A percentile compares a stretch with the other conserved stretches of the same genome.
phyloP scores from a whole-genome alignment of 306 rosid genomes.

The Cucurbita pepo region DNA sequence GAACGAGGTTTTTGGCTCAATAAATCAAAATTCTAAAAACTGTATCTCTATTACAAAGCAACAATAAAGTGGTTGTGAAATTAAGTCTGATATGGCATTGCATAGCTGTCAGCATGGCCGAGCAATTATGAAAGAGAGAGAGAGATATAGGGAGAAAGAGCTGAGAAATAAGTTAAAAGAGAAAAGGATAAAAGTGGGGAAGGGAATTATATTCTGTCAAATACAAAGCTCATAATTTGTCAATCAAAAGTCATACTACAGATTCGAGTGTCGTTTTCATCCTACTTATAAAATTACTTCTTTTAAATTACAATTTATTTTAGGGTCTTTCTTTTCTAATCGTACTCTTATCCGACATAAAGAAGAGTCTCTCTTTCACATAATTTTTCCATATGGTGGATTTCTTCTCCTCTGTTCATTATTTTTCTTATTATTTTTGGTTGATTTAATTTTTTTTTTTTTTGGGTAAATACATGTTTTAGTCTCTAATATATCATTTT shows the following conservation, averaged over 20 bases:
- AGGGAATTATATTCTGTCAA: constrained; percentile 9
- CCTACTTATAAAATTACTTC: not conserved
- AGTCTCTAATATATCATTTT: not conserved
- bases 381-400: not conserved
- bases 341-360: not conserved
- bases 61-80: constrained; percentile 10
- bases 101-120: constrained; percentile 10
- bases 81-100: constrained; percentile 9
- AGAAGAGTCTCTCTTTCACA: not conserved
- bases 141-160: not conserved
- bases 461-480: not conserved
- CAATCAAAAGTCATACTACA: constrained; percentile 5
- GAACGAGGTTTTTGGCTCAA: not conserved
- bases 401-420: not conserved
- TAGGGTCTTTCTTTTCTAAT: not conserved
- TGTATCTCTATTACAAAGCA: constrained; percentile 6
- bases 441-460: not conserved
- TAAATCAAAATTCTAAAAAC: not conserved
- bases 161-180: not conserved
- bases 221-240: constrained; percentile 7
- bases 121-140: constrained; percentile 9
- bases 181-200: constrained; percentile 10
- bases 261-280: constrained; percentile 4
- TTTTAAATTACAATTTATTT: not conserved
- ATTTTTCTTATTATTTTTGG: not conserved